These are phyloP conservation scores for Metarhizium sp. DNA, from an alignment of 2,329 filamentous ascomycete species.

Conservation along the genomic window DNA sequence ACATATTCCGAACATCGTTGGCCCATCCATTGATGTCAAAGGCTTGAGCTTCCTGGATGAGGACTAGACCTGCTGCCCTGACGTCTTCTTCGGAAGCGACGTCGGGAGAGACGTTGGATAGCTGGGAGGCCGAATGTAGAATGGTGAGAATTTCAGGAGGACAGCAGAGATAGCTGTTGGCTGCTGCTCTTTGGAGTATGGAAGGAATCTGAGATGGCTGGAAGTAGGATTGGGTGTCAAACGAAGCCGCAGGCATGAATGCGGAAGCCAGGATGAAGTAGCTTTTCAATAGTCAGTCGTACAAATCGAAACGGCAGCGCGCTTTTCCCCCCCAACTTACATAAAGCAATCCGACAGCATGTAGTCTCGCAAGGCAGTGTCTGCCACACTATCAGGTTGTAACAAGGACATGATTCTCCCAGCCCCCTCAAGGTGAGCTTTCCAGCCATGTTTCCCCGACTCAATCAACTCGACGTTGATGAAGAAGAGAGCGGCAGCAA, in stretches of 20 bases:
- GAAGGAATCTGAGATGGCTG: constrained; percentile 25
- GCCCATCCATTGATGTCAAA: constrained; percentile 35
- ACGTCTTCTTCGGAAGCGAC: constrained; percentile 19
- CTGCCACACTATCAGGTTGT: constrained; percentile 20
- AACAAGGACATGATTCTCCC: constrained; percentile 33
- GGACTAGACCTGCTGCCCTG: constrained; percentile 19
- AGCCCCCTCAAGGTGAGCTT: constrained; percentile 36
- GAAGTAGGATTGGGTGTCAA: constrained; percentile 23
- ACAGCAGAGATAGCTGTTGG: constrained; percentile 38
- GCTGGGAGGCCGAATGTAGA: constrained; percentile 30
- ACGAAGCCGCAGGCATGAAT: constrained; percentile 25
- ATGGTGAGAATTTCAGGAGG: constrained; percentile 34
- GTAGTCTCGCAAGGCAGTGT: constrained; percentile 31
- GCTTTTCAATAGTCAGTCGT: constrained; percentile 11
- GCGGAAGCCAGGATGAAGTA: constrained; percentile 38
- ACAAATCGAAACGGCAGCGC: too few relatives aligned
- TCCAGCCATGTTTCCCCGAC: constrained; percentile 37
- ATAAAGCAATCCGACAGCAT: constrained; percentile 40
- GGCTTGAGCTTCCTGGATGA: constrained; percentile 27
- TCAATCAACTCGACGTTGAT: constrained; percentile 42
- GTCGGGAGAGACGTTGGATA: constrained; percentile 22
- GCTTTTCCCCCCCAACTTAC: constrained; percentile 14
- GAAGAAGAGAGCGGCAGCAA: constrained; percentile 39
- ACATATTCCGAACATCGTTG: constrained; percentile 22
- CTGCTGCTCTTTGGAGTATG: constrained; percentile 29